These are phyloP conservation scores for Ilex aquifolium DNA, from an alignment of 257 asterid species.

Conservation along the genomic window DNA sequence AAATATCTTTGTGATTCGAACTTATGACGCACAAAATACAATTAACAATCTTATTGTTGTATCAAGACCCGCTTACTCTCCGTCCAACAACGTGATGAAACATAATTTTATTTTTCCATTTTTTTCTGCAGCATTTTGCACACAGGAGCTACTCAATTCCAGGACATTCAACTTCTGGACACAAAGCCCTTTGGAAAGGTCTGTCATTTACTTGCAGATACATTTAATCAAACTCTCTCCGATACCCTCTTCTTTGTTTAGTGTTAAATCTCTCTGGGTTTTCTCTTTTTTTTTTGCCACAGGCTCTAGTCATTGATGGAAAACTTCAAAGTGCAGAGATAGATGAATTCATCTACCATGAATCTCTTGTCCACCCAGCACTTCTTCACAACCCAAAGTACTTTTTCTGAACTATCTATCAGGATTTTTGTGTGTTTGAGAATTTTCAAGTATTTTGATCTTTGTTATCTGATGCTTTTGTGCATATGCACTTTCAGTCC, in stretches of 20 bases:
- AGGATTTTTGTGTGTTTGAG: background rate
- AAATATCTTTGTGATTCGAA: no score
- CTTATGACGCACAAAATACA: no score
- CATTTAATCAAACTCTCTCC: background rate
- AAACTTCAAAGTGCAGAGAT: slow-evolving; percentile 96
- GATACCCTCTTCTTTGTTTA: no score
- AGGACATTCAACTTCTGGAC: slow-evolving; percentile 90
- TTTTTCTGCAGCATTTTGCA: slow-evolving; percentile 62
- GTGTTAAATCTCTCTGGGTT: no score
- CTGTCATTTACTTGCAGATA: background rate
- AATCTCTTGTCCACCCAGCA: slow-evolving; percentile 87
- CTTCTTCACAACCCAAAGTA: slow-evolving; percentile 72
- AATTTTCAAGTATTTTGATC: background rate
- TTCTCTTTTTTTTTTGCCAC: background rate
- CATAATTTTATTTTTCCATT: background rate
- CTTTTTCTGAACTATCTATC: background rate
- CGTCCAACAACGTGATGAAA: background rate
- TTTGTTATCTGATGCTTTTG: background rate
- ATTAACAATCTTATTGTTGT: no score
- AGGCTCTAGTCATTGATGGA: slow-evolving; percentile 95
- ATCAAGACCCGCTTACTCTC: no score
- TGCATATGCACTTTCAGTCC: slow-evolving; percentile 42
- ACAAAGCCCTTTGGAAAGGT: slow-evolving; percentile 97
- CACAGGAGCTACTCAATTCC: slow-evolving; percentile 81
- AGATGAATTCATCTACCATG: slow-evolving; percentile 94